Evolutionary conservation across 768 basidiomycete species (phyloP).

Genomic region (Termitomyces eurrhizus): DNA sequence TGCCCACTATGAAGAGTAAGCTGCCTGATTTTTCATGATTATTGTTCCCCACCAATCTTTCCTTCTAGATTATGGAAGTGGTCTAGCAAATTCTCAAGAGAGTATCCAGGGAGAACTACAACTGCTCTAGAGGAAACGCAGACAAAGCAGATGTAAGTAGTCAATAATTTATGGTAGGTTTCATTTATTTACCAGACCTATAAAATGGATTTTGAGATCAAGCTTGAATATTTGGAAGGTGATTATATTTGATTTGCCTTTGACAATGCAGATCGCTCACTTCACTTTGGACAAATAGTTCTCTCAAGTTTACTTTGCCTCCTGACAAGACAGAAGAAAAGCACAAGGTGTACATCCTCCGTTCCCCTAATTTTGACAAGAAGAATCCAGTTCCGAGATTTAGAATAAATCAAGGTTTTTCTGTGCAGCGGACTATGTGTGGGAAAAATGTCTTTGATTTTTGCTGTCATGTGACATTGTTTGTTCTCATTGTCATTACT

Average conservation of each 20-base stretch:
- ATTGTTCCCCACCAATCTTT: background rate
- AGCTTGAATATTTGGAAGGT: background rate
- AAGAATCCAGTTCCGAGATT: background rate
- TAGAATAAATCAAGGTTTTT: no score
- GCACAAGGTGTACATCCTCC: background rate
- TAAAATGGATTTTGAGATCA: background rate
- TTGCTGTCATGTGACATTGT: no score
- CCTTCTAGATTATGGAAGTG: background rate
- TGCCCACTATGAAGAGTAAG: background rate
- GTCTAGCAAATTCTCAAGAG: background rate
- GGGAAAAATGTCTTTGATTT: no score
- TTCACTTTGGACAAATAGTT: background rate
- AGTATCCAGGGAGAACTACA: background rate
- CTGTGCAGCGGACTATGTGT: no score
- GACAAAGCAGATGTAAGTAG: background rate
- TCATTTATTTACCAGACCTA: background rate
- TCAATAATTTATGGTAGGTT: background rate
- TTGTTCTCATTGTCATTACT: no score
- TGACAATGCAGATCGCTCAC: background rate
- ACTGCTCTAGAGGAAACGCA: background rate
- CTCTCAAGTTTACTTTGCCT: slow-evolving; percentile 3
- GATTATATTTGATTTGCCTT: background rate
- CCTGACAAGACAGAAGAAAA: background rate
- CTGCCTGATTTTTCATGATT: background rate
- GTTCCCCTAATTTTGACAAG: background rate